Base-by-base conservation (phyloP, 257 asterid species). In the Solanum chaucha region DNA sequence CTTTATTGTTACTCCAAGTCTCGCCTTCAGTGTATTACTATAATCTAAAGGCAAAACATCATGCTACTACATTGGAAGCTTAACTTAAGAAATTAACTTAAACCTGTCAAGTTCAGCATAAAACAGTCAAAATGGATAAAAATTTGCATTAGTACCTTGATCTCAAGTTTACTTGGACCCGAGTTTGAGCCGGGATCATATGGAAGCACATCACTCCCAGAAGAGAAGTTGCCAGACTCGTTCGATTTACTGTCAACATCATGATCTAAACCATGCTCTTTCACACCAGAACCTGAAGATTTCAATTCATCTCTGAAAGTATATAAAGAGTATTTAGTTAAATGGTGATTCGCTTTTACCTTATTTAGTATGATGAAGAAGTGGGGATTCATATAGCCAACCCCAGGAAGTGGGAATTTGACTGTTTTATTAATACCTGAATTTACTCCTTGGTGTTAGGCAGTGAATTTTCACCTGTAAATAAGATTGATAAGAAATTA, bases 391-490 rank as follows among this genome's bases (percentile, higher is more conserved):
- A 72, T 35, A 34, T 72, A 35, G 48, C 24, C 41, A 13, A 32
- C 78, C 13, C 38, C 19, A 48, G 3, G 59, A 48, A 48, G 26
- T 22, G 59, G 82, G 28, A 84, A 38, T 80, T 61, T 80, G 32
- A n/a, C 44, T 34, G 86, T 13, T 71, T 36, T 89, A 71, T 22
- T 90, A 93, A 82, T 71, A 95, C 98, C 98, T 89, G 90, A 65
- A 75, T 83, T 88, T 92, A 41, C 94, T 88, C 89, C 92, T 91
- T 71, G 96, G 93, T 64, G 92, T 88, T 46, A 89, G 89, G 89
- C 98, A 93, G 35, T 95, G 98, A 82, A 97, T 83, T 90, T 94
- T 95, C 75, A 94, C 91, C 99, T 96, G 94, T 34, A 90, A 89
- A 24, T 75, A 85, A 86, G 65, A 88, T 48, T 38, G 74, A 89